Evolutionary conservation across 768 basidiomycete species (phyloP).

Genomic region (Leccinum sublutescens): DNA sequence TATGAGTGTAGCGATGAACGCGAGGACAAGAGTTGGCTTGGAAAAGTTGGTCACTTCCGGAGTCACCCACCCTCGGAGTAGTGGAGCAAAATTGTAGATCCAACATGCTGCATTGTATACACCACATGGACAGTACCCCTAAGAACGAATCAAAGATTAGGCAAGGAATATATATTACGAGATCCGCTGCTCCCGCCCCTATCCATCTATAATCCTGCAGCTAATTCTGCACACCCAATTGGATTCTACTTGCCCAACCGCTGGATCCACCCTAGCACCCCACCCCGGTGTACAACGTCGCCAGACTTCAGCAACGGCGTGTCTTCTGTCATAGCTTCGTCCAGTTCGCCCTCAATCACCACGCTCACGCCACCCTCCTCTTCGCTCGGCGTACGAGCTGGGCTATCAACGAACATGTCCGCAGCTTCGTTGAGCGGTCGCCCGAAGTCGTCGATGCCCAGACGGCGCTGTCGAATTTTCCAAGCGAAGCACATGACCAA

Average conservation of each 20-base stretch:
- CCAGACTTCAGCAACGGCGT: conserved; percentile 26
- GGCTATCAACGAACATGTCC: neutral
- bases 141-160: neutral
- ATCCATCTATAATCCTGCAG: neutral
- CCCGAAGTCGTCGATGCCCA: conserved; percentile 90
- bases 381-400: neutral
- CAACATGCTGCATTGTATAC: neutral
- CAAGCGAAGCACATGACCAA: conserved; percentile 84
- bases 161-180: neutral
- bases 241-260: conserved; percentile 13
- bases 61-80: neutral
- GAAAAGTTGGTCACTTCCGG: conserved; percentile 6
- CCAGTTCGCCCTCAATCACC: conserved; percentile 20
- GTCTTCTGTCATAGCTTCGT: conserved; percentile 13
- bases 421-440: conserved; percentile 38
- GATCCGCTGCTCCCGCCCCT: neutral
- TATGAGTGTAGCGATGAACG: conserved; percentile 51
- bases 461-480: conserved; percentile 71
- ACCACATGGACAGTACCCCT: neutral
- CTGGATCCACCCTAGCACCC: conserved; percentile 26
- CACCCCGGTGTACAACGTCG: conserved; percentile 18
- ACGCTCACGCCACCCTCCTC: conserved; percentile 18
- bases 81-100: conserved; percentile 21
- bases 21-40: conserved; percentile 46
- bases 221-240: neutral